A percentile compares a stretch with the other conserved stretches of the same genome.
Conservation (phyloP, 164 flowering plant genomes). For the Echeveria elegans region DNA sequence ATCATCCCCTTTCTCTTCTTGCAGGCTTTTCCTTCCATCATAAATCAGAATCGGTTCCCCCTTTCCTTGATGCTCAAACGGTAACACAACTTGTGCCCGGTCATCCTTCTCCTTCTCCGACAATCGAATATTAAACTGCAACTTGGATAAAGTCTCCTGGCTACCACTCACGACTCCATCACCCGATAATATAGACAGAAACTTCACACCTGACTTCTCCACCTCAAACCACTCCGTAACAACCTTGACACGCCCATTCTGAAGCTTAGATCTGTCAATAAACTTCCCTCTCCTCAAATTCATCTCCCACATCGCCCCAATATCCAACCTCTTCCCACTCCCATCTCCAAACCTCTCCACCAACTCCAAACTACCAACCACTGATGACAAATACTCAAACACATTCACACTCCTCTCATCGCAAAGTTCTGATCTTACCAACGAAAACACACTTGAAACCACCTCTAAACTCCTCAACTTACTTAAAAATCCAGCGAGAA, state of each 20-base stretch:
- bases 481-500: background rate
- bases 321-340: slow-evolving; percentile 16
- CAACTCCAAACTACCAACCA: slow-evolving; percentile 64
- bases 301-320: slow-evolving; percentile 30
- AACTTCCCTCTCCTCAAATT: slow-evolving; percentile 48
- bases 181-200: slow-evolving; percentile 37
- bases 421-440: slow-evolving; percentile 69
- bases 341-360: too few species aligned
- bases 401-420: slow-evolving; percentile 38
- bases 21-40: slow-evolving; percentile 69
- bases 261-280: slow-evolving; percentile 56
- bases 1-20: slow-evolving; percentile 30
- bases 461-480: background rate
- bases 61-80: slow-evolving; percentile 96
- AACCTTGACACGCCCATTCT: slow-evolving; percentile 86
- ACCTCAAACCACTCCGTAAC: slow-evolving; percentile 64
- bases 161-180: slow-evolving; percentile 23
- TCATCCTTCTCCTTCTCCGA: slow-evolving; percentile 79
- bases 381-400: slow-evolving; percentile 75
- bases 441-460: slow-evolving; percentile 68
- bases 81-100: slow-evolving; percentile 81
- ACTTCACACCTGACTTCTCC: slow-evolving; percentile 50
- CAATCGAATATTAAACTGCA: slow-evolving; percentile 76
- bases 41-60: slow-evolving; percentile 61
- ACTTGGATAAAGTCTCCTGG: slow-evolving; percentile 71